Evolutionary conservation across 2,329 filamentous ascomycete species (phyloP), one percentile per base, ranked within the genome.

Genomic region (Cadophora sp.): DNA sequence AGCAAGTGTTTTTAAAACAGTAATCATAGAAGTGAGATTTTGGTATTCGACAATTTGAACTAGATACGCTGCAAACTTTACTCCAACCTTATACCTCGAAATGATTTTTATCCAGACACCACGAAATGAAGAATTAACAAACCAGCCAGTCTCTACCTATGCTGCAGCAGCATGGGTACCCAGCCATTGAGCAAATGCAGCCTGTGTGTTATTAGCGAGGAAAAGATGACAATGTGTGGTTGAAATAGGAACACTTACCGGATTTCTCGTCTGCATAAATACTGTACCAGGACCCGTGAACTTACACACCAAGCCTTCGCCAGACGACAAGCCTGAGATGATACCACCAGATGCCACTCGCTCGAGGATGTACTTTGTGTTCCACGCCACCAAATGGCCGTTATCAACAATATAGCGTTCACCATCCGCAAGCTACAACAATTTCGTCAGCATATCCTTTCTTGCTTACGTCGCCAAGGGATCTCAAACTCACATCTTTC

Each of bases 351-450:
- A 96, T 0, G 95, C 90, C 4, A 97, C 91, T 19, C 96, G 90
- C 81, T 97, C 94, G 71, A 99, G 89, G 4, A 92, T 86, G 76
- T 98, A 99, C 77, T 97, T 93, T 77, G 92, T 94, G 78, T 97
- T 97, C 96, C 96, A 99, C 0, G 96, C 95, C 0, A 98, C 94
- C 0, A 98, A 85, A 74, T 98, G 94, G 3, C 93, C 93, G 75
- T 97, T 97, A 76, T 97, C 93, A 66, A 97, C 90, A 72, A 96
- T 93, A 80, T 97, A 98, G 74, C 91, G 91, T 78, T 98, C 95
- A 11, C 91, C 91, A 14, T 89, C 86, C 55, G 79, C 80, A 31
- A 90, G 82, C 84, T 75, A 64, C 65, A 67, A 22, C 34, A 1
- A 9, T 11, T 12, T 62, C 12, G 62, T 75, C 29, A 76, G 73